Evolutionary conservation across 176 grass and related monocot genomes (phyloP).

Genomic region (Calamus simplicifolius): DNA sequence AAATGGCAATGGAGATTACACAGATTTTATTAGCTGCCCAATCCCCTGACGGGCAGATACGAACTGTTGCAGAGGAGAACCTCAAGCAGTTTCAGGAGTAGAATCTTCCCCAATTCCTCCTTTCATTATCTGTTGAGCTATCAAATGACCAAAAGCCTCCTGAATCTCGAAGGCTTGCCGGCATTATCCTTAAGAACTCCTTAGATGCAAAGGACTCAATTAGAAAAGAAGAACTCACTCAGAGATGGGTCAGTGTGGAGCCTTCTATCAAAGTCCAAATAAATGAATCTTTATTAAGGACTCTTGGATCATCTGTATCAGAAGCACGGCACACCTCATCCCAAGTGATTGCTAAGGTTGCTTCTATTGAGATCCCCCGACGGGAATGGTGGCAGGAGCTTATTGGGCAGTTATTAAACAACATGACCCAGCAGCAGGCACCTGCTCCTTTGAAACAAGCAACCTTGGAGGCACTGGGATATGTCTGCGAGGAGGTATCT

Average conservation of each 20-base stretch:
- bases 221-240: constrained; percentile 48
- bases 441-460: constrained; percentile 63
- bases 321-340: constrained; percentile 81
- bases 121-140: constrained; percentile 66
- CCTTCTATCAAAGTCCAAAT: constrained; percentile 57
- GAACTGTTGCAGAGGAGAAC: constrained; percentile 48
- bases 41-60: constrained; percentile 58
- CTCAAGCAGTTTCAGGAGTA: constrained; percentile 90
- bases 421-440: constrained; percentile 48
- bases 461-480: constrained; percentile 79
- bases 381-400: constrained; percentile 92
- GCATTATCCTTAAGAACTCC: constrained; percentile 79
- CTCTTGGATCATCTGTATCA: constrained; percentile 53
- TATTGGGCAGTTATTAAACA: constrained; percentile 52
- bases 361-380: constrained; percentile 83
- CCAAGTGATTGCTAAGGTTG: constrained; percentile 94
- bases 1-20: constrained; percentile 62
- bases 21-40: constrained; percentile 66
- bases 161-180: constrained; percentile 72
- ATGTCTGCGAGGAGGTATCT: constrained; percentile 90
- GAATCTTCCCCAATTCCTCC: constrained; percentile 75
- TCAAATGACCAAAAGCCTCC: constrained; percentile 58
- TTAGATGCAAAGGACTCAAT: constrained; percentile 65
- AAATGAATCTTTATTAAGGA: constrained; percentile 77
- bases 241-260: constrained; percentile 67